Percentiles rank a stretch among this genome's conserved stretches.
phyloP scores from a whole-genome alignment of 2,329 filamentous ascomycete species.

The Aspergillus puulaauensis region DNA sequence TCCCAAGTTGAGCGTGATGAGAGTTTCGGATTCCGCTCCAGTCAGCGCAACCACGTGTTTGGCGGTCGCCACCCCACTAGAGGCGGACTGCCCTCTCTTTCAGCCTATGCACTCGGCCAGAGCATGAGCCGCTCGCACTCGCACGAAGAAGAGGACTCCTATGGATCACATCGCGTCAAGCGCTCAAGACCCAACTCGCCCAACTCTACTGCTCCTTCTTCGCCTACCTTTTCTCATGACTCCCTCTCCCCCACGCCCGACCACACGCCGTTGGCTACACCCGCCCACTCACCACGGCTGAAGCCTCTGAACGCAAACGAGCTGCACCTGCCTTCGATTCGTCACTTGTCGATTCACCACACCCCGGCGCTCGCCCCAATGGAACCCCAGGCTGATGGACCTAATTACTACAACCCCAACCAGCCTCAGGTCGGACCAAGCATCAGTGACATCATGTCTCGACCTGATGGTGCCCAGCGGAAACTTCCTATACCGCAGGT shows the following conservation, averaged over 20 bases:
- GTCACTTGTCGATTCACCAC: slow-evolving; percentile 67
- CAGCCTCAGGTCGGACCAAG: slow-evolving; percentile 68
- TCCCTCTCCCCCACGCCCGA: slow-evolving; percentile 94
- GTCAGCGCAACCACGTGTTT: slow-evolving; percentile 48
- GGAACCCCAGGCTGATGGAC: slow-evolving; percentile 64
- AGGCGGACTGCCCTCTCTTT: slow-evolving; percentile 72
- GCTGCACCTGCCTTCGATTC: slow-evolving; percentile 82
- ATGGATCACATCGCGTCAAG: slow-evolving; percentile 69
- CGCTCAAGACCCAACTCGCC: slow-evolving; percentile 90
- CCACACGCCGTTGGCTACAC: slow-evolving; percentile 96
- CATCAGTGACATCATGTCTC: slow-evolving; percentile 89
- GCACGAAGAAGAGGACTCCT: slow-evolving; percentile 73
- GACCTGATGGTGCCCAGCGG: slow-evolving; percentile 79
- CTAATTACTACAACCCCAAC: slow-evolving; percentile 58
- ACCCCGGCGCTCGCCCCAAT: slow-evolving; percentile 69
- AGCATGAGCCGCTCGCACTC: slow-evolving; percentile 91
- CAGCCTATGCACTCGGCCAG: slow-evolving; percentile 71
- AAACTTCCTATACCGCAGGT: slow-evolving; percentile 89
- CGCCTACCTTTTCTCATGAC: slow-evolving; percentile 93
- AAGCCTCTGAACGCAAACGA: slow-evolving; percentile 70
- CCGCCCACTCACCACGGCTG: slow-evolving; percentile 89
- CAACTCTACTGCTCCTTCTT: slow-evolving; percentile 92
- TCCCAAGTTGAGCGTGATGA: slow-evolving; percentile 66
- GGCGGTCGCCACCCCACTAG: slow-evolving; percentile 48
- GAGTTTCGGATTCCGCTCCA: slow-evolving; percentile 43